phyloP scores from a whole-genome alignment of 73 alveolate species.

The Breviolum minutum region DNA sequence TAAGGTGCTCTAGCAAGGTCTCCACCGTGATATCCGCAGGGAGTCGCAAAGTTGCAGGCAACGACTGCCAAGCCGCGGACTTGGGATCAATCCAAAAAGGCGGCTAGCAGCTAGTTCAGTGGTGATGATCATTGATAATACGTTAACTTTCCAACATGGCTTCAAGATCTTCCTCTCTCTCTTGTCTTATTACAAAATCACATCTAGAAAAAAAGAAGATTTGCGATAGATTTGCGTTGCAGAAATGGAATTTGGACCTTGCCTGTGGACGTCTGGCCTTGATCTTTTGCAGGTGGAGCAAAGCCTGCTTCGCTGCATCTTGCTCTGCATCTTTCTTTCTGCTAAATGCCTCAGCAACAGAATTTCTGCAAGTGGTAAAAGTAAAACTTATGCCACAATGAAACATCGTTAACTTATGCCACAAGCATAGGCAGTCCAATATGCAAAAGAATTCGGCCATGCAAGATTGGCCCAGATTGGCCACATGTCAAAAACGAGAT shows the following conservation, averaged over 20 bases:
- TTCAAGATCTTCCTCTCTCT: background rate
- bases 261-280: conserved; percentile 63
- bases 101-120: too few species aligned
- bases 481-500: background rate
- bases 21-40: conserved; percentile 49
- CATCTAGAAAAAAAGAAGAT: too few species aligned
- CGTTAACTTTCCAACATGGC: background rate
- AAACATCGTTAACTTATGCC: background rate
- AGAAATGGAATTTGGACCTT: background rate
- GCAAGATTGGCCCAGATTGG: too few species aligned
- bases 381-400: background rate
- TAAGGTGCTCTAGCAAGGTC: conserved; percentile 24
- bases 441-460: background rate
- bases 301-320: conserved; percentile 49
- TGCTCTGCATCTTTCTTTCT: conserved; percentile 61
- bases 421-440: background rate
- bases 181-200: too few species aligned
- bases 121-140: too few species aligned
- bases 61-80: background rate
- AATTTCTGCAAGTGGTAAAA: background rate
- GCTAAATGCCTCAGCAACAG: conserved; percentile 14
- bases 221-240: background rate
- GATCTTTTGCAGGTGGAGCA: conserved; percentile 24
- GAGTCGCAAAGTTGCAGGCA: conserved; percentile 47
- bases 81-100: background rate